Evolutionary conservation across 2,329 filamentous ascomycete genomes (phyloP).

Genomic region (Bipolaris zeicola): DNA sequence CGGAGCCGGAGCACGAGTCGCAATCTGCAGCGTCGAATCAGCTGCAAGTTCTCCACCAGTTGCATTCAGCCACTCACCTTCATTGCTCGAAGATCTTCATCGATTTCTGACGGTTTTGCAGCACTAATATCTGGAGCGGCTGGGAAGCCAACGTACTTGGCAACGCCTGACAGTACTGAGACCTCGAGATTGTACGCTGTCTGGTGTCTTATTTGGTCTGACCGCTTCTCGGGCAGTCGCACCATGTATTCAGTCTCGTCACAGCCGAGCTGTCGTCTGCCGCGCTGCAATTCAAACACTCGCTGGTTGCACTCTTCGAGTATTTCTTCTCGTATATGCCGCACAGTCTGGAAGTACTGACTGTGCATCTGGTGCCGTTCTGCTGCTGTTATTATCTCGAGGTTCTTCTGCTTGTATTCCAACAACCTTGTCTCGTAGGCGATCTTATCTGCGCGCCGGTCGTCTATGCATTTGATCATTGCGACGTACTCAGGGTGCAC

Average conservation of each 20-base stretch:
- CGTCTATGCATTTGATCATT: slow-evolving; percentile 86
- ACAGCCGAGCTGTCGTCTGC: slow-evolving; percentile 78
- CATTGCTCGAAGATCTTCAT: slow-evolving; percentile 88
- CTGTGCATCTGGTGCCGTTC: slow-evolving; percentile 85
- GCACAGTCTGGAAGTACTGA: slow-evolving; percentile 85
- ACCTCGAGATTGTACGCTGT: slow-evolving; percentile 95
- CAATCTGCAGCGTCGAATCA: slow-evolving; percentile 40
- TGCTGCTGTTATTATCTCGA: slow-evolving; percentile 74
- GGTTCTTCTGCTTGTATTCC: slow-evolving; percentile 73
- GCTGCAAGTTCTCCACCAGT: slow-evolving; percentile 23
- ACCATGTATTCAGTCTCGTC: slow-evolving; percentile 82
- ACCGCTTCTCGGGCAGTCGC: slow-evolving; percentile 75
- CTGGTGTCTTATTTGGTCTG: slow-evolving; percentile 81
- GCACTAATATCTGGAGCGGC: slow-evolving; percentile 84
- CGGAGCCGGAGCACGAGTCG: slow-evolving; percentile 37
- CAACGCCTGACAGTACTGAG: slow-evolving; percentile 84
- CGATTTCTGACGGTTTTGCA: slow-evolving; percentile 73
- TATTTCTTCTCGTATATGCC: slow-evolving; percentile 79
- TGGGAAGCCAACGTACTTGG: slow-evolving; percentile 95
- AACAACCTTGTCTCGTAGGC: slow-evolving; percentile 75
- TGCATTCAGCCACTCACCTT: slow-evolving; percentile 65
- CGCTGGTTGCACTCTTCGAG: slow-evolving; percentile 83
- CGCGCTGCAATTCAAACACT: slow-evolving; percentile 91
- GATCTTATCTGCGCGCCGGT: slow-evolving; percentile 79
- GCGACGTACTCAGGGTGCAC: slow-evolving; percentile 90